phyloP scores from a whole-genome alignment of 1,284 basidiomycete genomes.

The Sanghuangporus baumii region DNA sequence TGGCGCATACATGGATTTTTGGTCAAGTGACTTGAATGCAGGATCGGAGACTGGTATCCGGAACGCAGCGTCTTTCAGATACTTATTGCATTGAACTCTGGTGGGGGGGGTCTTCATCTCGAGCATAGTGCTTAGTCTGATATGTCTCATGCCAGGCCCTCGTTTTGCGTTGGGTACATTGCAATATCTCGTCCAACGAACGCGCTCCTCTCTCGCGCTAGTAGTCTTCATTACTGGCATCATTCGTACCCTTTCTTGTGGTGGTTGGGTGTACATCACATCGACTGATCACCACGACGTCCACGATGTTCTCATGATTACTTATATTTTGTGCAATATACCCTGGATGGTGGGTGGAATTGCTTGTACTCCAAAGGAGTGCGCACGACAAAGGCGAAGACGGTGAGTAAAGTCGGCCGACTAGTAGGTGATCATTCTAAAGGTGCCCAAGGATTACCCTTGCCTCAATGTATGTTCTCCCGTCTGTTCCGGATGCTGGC shows the following conservation, averaged over 20 bases:
- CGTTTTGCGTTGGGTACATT: constrained; percentile 74
- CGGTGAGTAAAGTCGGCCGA: constrained; percentile 37
- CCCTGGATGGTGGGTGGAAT: constrained; percentile 86
- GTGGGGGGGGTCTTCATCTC: constrained; percentile 35
- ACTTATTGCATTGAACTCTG: constrained; percentile 81
- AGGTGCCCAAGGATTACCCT: constrained; percentile 40
- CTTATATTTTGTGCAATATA: constrained; percentile 73
- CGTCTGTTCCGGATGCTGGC: neutral
- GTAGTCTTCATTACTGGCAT: constrained; percentile 63
- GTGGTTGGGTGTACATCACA: constrained; percentile 92
- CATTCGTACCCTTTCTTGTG: constrained; percentile 77
- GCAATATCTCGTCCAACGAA: constrained; percentile 61
- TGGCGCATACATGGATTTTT: neutral
- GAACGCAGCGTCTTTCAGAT: constrained; percentile 89
- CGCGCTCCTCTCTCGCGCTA: constrained; percentile 42
- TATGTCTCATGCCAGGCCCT: constrained; percentile 44
- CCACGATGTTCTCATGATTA: constrained; percentile 88
- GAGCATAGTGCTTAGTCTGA: too few relatives aligned
- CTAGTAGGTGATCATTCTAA: constrained; percentile 6
- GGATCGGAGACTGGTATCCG: constrained; percentile 90
- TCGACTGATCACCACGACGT: constrained; percentile 74
- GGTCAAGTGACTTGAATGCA: constrained; percentile 25
- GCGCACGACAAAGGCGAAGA: constrained; percentile 37
- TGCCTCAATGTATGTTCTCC: constrained; percentile 40
- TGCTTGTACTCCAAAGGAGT: constrained; percentile 42